phyloP scores from a whole-genome alignment of 345 rosid genomes.

The Adansonia digitata region DNA sequence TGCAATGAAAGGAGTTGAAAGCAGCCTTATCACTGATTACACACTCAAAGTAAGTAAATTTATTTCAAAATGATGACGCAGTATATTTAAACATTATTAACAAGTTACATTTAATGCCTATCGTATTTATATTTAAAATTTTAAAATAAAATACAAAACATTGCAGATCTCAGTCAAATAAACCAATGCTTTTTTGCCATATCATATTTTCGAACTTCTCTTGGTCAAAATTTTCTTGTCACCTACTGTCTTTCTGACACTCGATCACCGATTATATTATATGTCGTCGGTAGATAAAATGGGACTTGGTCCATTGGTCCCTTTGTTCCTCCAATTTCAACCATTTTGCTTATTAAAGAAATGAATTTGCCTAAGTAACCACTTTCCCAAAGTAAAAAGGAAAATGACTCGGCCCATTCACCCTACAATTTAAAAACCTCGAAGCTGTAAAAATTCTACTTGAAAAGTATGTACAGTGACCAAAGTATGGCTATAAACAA shows the following conservation, averaged over 20 bases:
- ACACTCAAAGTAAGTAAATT: constrained; percentile 61
- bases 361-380: background rate
- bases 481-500: background rate
- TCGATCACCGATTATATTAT: no score
- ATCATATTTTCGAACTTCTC: background rate
- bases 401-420: background rate
- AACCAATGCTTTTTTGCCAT: background rate
- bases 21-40: constrained; percentile 84
- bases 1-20: constrained; percentile 60
- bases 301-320: no score
- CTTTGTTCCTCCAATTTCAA: no score
- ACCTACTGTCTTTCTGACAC: no score
- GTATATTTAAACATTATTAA: no score
- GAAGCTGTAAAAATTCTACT: background rate
- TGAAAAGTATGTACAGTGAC: background rate
- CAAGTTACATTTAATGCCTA: no score
- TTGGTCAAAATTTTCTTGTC: no score
- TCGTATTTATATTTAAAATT: no score
- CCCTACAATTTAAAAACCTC: background rate
- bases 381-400: background rate
- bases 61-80: background rate
- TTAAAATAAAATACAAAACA: no score
- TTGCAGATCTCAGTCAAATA: background rate
- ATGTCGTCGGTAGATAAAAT: no score
- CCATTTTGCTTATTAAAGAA: no score